Conservation (phyloP, 306 rosid species). For the Fagus sylvatica region DNA sequence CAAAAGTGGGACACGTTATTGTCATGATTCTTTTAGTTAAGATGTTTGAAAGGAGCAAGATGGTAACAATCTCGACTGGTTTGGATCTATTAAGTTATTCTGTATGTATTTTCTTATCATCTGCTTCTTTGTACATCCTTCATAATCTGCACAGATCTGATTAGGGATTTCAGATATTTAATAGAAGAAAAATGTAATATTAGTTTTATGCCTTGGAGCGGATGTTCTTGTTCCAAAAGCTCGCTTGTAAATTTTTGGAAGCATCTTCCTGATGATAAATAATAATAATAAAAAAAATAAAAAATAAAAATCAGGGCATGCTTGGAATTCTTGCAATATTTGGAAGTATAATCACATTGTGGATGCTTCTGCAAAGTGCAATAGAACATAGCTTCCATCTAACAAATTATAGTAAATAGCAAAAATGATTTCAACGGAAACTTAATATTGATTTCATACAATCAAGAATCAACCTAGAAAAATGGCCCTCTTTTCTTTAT, state of each 20-base stretch:
- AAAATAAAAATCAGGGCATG: no score
- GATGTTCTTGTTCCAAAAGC: neutral
- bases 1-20: conserved; percentile 92
- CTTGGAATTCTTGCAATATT: no score
- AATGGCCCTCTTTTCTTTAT: no score
- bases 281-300: no score
- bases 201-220: neutral
- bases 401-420: neutral
- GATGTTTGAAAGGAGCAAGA: conserved; percentile 98
- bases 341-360: neutral
- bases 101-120: conserved; percentile 84
- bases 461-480: no score
- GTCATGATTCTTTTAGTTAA: conserved; percentile 96
- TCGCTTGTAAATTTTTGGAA: neutral
- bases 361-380: neutral
- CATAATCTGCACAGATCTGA: conserved; percentile 79
- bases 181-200: conserved; percentile 4
- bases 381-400: neutral
- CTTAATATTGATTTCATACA: no score
- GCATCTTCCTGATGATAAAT: neutral
- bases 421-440: neutral
- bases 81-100: conserved; percentile 81
- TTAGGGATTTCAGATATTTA: conserved; percentile 11
- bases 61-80: conserved; percentile 84
- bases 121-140: conserved; percentile 93